Evolutionary conservation across 2,329 filamentous ascomycete species (phyloP).

Genomic region (Penicillium vulpinum): DNA sequence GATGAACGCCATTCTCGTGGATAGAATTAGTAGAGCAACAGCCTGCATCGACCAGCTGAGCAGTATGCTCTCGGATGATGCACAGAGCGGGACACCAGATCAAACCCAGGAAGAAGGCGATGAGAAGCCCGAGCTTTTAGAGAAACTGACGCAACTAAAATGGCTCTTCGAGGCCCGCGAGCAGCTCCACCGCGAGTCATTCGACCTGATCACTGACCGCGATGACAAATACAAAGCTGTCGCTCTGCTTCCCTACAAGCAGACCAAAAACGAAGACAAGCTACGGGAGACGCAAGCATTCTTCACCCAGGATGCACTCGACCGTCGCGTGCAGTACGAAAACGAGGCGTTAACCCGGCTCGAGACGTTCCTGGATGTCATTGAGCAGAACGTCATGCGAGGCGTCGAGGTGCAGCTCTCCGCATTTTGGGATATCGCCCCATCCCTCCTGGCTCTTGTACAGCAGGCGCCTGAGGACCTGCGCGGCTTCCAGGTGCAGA

Average conservation of each 20-base stretch:
- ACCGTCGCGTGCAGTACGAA: conserved; percentile 70
- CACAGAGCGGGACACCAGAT: conserved; percentile 68
- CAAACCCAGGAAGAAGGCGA: conserved; percentile 93
- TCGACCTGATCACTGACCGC: conserved; percentile 78
- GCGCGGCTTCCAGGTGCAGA: conserved; percentile 67
- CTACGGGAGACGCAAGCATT: conserved; percentile 75
- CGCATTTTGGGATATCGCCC: conserved; percentile 97
- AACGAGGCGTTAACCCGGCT: conserved; percentile 71
- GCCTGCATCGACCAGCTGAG: conserved; percentile 74
- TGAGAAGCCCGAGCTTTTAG: conserved; percentile 87
- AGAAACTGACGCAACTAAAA: conserved; percentile 91
- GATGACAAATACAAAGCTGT: conserved; percentile 85
- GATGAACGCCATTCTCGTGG: conserved; percentile 74
- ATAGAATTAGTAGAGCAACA: conserved; percentile 71
- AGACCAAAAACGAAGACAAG: conserved; percentile 73
- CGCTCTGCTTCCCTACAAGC: conserved; percentile 77
- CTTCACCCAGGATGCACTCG: conserved; percentile 74
- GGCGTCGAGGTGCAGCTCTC: conserved; percentile 90
- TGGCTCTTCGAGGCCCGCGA: conserved; percentile 98
- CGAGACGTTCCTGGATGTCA: conserved; percentile 72
- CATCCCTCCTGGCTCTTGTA: conserved; percentile 72
- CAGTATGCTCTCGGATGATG: conserved; percentile 70
- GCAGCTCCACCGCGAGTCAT: conserved; percentile 77
- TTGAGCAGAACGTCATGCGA: conserved; percentile 80
- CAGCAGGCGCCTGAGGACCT: conserved; percentile 69